These are phyloP conservation scores for Mucor lusitanicus DNA, from an alignment of 371 early-diverging fungal genomes.

Conservation along the genomic window DNA sequence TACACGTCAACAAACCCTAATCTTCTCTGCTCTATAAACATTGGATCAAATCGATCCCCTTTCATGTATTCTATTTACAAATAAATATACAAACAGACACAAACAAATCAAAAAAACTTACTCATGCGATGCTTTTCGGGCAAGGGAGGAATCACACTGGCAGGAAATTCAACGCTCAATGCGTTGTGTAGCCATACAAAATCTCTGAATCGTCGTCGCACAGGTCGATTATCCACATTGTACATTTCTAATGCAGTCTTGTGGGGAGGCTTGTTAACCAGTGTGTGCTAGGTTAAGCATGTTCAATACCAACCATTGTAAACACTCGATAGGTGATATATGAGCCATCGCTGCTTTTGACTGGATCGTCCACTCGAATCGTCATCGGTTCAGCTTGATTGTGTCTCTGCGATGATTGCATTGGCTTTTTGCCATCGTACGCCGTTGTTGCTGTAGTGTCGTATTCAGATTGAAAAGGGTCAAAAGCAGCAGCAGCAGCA, in stretches of 20 bases:
- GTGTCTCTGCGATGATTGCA: neutral
- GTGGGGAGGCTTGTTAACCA: too few species aligned
- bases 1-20: conserved; percentile 56
- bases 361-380: conserved; percentile 73
- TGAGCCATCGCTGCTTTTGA: conserved; percentile 60
- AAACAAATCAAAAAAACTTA: conserved; percentile 31
- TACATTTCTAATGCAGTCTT: conserved; percentile 65
- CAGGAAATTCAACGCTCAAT: conserved; percentile 72
- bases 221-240: conserved; percentile 40
- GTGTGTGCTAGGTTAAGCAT: too few species aligned
- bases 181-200: conserved; percentile 87
- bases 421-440: neutral
- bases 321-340: conserved; percentile 32
- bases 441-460: neutral
- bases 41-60: conserved; percentile 88
- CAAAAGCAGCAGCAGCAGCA: conserved; percentile 5
- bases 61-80: conserved; percentile 82
- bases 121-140: conserved; percentile 91
- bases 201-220: conserved; percentile 91
- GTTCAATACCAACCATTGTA: conserved; percentile 32
- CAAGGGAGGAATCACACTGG: conserved; percentile 86
- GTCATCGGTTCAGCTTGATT: conserved; percentile 33
- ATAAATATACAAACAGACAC: neutral
- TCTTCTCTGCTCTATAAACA: conserved; percentile 86
- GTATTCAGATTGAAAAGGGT: conserved; percentile 19